Evolutionary conservation across 768 basidiomycete genomes (phyloP).

Genomic region (Tylopilus vinaceipallidus): DNA sequence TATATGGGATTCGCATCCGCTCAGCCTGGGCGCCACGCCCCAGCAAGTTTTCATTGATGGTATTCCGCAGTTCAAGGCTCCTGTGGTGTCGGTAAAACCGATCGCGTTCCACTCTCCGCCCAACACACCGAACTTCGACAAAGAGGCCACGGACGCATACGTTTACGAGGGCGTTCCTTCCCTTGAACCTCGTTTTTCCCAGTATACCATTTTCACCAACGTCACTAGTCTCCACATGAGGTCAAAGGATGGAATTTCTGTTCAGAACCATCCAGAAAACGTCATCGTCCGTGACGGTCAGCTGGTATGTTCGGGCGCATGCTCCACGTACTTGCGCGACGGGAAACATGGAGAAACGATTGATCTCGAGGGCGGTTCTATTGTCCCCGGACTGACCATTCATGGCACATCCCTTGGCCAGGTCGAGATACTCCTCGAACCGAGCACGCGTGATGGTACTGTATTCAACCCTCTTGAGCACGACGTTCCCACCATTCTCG

Average conservation of each 20-base stretch:
- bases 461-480: constrained; percentile 53
- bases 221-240: constrained; percentile 48
- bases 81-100: constrained; percentile 39
- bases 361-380: constrained; percentile 70
- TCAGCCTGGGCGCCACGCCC: constrained; percentile 73
- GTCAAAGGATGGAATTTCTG: constrained; percentile 23
- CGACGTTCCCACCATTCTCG: constrained; percentile 35
- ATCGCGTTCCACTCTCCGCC: constrained; percentile 45
- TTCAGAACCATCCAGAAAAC: constrained; percentile 24
- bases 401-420: constrained; percentile 74
- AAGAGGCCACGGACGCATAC: constrained; percentile 60
- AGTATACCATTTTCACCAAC: constrained; percentile 60
- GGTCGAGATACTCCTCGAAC: constrained; percentile 64
- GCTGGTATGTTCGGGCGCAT: constrained; percentile 47
- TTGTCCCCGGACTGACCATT: constrained; percentile 66
- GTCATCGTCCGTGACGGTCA: constrained; percentile 49
- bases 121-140: constrained; percentile 65
- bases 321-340: constrained; percentile 21
- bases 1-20: constrained; percentile 74
- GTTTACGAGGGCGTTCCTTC: constrained; percentile 76
- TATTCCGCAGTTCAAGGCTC: constrained; percentile 62
- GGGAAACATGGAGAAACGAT: constrained; percentile 36
- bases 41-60: constrained; percentile 83
- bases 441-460: constrained; percentile 66
- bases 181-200: constrained; percentile 39